Evolutionary conservation across 2,329 filamentous ascomycete species (phyloP).

Genomic region (Bipolaris gigantea): DNA sequence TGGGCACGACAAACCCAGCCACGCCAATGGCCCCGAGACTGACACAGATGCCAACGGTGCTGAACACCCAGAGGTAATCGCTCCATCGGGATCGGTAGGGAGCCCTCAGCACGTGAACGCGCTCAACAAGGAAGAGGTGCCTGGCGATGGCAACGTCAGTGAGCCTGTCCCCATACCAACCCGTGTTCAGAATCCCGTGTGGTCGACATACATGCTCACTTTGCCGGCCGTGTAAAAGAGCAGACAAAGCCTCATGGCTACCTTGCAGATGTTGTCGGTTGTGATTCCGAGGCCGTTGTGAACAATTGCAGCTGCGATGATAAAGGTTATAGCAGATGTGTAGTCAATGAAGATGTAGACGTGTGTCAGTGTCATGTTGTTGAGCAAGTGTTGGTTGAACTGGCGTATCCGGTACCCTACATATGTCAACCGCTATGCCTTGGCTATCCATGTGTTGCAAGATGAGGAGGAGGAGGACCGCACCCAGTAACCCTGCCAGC

Average conservation of each 20-base stretch:
- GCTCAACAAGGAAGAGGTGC: slow-evolving; percentile 49
- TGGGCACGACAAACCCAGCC: slow-evolving; percentile 35
- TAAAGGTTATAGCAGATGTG: slow-evolving; percentile 40
- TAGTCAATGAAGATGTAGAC: slow-evolving; percentile 42
- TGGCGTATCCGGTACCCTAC: slow-evolving; percentile 23
- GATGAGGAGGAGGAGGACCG: no score
- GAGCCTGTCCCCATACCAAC: neutral
- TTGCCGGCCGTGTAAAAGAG: slow-evolving; percentile 31
- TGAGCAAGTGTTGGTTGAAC: neutral
- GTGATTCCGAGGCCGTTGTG: slow-evolving; percentile 37
- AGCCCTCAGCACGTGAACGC: slow-evolving; percentile 44
- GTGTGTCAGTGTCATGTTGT: slow-evolving; percentile 20
- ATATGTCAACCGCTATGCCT: neutral
- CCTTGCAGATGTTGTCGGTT: slow-evolving; percentile 31
- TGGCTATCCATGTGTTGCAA: no score
- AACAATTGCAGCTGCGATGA: slow-evolving; percentile 39
- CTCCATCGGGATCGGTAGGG: slow-evolving; percentile 34
- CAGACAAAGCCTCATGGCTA: slow-evolving; percentile 44
- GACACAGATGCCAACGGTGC: slow-evolving; percentile 27
- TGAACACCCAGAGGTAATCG: slow-evolving; percentile 43
- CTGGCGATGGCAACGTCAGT: slow-evolving; percentile 12
- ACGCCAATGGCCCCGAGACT: slow-evolving; percentile 38
- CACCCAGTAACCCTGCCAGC: slow-evolving; percentile 5
- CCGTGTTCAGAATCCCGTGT: no score
- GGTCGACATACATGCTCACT: slow-evolving; percentile 13